A percentile compares a stretch with the other conserved stretches of the same genome.
phyloP scores from a whole-genome alignment of 1,284 basidiomycete genomes.

The Mrakiaceae sp. region DNA sequence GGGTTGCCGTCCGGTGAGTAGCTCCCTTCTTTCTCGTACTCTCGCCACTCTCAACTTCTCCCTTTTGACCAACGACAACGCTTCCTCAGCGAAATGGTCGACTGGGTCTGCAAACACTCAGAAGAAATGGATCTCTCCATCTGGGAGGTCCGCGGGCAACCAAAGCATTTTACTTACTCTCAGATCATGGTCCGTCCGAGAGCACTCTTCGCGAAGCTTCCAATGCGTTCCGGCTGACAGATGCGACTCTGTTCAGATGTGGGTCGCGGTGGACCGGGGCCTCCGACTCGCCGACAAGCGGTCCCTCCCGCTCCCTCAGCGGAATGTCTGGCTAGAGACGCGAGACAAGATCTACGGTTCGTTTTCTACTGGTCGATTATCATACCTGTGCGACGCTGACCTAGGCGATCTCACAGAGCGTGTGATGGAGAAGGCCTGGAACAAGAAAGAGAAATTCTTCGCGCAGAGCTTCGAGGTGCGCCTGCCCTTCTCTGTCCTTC shows the following conservation, averaged over 20 bases:
- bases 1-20: conserved; percentile 37
- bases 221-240: too few relatives aligned
- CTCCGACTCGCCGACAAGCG: conserved; percentile 85
- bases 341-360: conserved; percentile 62
- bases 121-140: conserved; percentile 44
- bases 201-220: too few relatives aligned
- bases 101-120: conserved; percentile 29
- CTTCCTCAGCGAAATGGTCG: conserved; percentile 30
- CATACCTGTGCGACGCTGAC: not conserved
- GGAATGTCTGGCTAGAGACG: conserved; percentile 53
- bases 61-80: too few relatives aligned
- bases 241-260: conserved; percentile 19
- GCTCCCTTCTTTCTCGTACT: too few relatives aligned
- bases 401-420: conserved; percentile 37
- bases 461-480: conserved; percentile 36
- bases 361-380: not conserved
- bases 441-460: conserved; percentile 22
- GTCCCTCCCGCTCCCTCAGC: conserved; percentile 41
- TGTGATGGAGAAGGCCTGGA: conserved; percentile 52
- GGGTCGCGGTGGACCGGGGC: conserved; percentile 55
- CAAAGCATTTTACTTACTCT: not conserved
- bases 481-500: too few relatives aligned
- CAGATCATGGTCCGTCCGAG: too few relatives aligned
- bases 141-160: conserved; percentile 43
- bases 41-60: too few relatives aligned